phyloP scores from a whole-genome alignment of 2,329 filamentous ascomycete genomes.

The Grosmannia clavigera region DNA sequence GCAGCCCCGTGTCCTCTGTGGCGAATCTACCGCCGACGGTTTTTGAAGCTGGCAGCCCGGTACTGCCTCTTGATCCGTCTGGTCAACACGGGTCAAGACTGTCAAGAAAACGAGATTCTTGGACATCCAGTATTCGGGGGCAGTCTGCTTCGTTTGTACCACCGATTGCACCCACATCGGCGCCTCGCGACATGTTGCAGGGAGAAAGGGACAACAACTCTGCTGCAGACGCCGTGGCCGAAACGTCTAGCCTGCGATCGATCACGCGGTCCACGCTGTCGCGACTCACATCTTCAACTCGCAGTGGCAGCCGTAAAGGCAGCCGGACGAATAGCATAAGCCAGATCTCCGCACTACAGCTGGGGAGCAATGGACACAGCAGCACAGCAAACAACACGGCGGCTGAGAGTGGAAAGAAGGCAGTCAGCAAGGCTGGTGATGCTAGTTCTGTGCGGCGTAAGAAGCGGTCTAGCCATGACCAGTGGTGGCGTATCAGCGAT shows the following conservation, averaged over 20 bases:
- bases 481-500: constrained; percentile 97
- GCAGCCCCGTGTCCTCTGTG: constrained; percentile 32
- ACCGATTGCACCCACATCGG: constrained; percentile 16
- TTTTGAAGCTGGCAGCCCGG: constrained; percentile 10
- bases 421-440: background rate
- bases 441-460: constrained; percentile 10
- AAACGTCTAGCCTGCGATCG: constrained; percentile 41
- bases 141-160: constrained; percentile 1
- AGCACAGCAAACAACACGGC: background rate
- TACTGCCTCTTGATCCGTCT: constrained; percentile 6
- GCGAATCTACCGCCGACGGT: constrained; percentile 30
- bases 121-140: constrained; percentile 5
- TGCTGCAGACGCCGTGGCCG: constrained; percentile 27
- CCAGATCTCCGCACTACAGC: background rate
- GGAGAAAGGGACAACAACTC: constrained; percentile 16
- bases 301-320: constrained; percentile 17
- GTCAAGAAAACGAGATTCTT: background rate
- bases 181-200: constrained; percentile 7
- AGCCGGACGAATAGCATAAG: constrained; percentile 10
- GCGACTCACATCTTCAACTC: constrained; percentile 26
- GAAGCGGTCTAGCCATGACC: constrained; percentile 47
- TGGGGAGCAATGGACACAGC: constrained; percentile 1
- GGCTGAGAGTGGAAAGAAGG: background rate
- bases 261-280: constrained; percentile 43
- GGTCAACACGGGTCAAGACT: background rate